Percentiles rank a stretch among this genome's conserved stretches.
phyloP scores from a whole-genome alignment of 441 rosid genomes.

The Mallotus japonicus region DNA sequence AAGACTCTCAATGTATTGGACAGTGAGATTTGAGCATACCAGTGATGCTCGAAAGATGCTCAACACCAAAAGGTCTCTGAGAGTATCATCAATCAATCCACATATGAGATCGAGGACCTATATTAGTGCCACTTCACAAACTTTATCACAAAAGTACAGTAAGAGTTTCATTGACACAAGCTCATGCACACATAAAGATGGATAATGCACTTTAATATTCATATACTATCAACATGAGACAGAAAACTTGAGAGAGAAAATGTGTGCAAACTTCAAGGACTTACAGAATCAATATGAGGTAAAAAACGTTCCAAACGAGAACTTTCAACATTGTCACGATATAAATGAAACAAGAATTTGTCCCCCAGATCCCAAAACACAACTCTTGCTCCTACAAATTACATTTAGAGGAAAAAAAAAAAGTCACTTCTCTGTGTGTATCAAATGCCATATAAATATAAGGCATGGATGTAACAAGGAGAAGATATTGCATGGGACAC shows the following conservation, averaged over 20 bases:
- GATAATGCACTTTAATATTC: background rate
- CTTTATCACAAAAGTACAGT: background rate
- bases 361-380: conserved; percentile 95
- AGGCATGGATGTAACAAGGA: conserved; percentile 4
- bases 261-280: conserved; percentile 23
- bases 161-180: background rate
- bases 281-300: conserved; percentile 77
- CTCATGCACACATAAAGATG: background rate
- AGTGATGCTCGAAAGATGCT: conserved; percentile 72
- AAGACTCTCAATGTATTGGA: conserved; percentile 10
- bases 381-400: conserved; percentile 66
- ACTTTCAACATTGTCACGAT: conserved; percentile 69
- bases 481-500: background rate
- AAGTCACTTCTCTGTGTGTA: conserved; percentile 14
- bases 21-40: conserved; percentile 38
- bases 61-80: conserved; percentile 80
- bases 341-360: conserved; percentile 62
- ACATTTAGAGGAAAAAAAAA: conserved; percentile 16
- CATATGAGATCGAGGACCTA: conserved; percentile 87
- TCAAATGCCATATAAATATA: conserved; percentile 15
- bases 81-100: conserved; percentile 67
- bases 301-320: conserved; percentile 81
- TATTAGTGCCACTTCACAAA: conserved; percentile 21
- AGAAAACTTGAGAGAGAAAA: conserved; percentile 9
- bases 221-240: background rate